Evolutionary conservation across 1,284 basidiomycete genomes (phyloP).

Genomic region (Ceratobasidium sp.): DNA sequence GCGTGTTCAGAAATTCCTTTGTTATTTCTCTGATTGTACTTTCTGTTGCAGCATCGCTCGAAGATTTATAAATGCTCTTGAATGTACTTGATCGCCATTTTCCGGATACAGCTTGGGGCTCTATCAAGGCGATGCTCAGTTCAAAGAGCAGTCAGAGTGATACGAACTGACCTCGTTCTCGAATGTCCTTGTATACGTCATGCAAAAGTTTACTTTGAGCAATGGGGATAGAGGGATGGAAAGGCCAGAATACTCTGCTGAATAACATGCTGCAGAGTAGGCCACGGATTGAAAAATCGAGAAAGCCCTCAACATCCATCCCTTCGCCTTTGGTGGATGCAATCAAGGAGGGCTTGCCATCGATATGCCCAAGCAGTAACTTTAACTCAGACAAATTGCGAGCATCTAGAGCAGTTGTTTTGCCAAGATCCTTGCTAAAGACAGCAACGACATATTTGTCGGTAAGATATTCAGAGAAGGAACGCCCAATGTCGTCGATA

Average conservation of each 20-base stretch:
- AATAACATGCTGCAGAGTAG: slow-evolving; percentile 11
- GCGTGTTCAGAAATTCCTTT: neutral
- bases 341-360: slow-evolving; percentile 3
- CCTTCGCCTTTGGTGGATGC: neutral
- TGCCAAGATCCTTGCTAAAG: slow-evolving; percentile 10
- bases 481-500: slow-evolving; percentile 25
- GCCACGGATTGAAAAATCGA: slow-evolving; percentile 25
- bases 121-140: neutral
- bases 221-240: slow-evolving; percentile 16
- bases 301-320: slow-evolving; percentile 33
- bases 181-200: slow-evolving; percentile 18
- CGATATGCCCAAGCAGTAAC: slow-evolving; percentile 11
- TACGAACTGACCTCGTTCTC: slow-evolving; percentile 2
- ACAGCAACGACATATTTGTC: slow-evolving; percentile 1
- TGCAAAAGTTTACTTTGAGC: neutral
- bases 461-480: slow-evolving; percentile 13
- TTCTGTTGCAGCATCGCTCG: neutral
- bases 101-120: slow-evolving; percentile 14
- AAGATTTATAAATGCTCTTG: slow-evolving; percentile 14
- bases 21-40: neutral
- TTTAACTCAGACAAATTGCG: slow-evolving; percentile 10
- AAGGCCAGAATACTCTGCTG: slow-evolving; percentile 6
- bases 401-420: slow-evolving; percentile 21
- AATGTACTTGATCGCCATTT: slow-evolving; percentile 30
- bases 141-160: neutral